Evolutionary conservation across 2,329 filamentous ascomycete species (phyloP).

Genomic region (Arthrobotrys conoides): DNA sequence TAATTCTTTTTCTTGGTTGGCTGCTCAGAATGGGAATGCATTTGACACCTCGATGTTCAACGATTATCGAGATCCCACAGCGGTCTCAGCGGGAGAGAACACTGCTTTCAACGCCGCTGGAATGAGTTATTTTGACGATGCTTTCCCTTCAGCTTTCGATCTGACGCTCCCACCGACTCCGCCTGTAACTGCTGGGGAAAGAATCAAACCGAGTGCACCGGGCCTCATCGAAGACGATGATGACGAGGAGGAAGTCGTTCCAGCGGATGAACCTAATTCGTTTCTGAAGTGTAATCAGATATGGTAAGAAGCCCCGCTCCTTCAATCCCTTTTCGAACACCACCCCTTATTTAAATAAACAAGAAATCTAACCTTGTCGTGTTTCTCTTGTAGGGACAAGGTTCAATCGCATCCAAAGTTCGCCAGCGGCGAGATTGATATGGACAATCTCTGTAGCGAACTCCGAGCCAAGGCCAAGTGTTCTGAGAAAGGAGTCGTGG

Average conservation of each 20-base stretch:
- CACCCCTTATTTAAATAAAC: slow-evolving; percentile 53
- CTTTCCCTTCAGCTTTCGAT: slow-evolving; percentile 78
- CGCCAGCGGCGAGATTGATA: slow-evolving; percentile 90
- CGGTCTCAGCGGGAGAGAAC: slow-evolving; percentile 68
- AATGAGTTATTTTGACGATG: slow-evolving; percentile 79
- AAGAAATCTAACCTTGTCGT: slow-evolving; percentile 54
- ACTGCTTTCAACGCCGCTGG: slow-evolving; percentile 81
- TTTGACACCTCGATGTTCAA: slow-evolving; percentile 94
- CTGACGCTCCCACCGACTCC: slow-evolving; percentile 86
- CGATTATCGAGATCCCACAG: slow-evolving; percentile 90
- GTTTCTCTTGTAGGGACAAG: slow-evolving; percentile 78
- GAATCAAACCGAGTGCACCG: slow-evolving; percentile 61
- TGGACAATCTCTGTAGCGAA: slow-evolving; percentile 92
- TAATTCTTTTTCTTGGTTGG: slow-evolving; percentile 67
- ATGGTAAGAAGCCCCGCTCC: slow-evolving; percentile 76
- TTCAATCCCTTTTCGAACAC: slow-evolving; percentile 4
- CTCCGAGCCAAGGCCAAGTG: slow-evolving; percentile 96
- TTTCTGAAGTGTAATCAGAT: slow-evolving; percentile 90
- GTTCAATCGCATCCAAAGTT: slow-evolving; percentile 73
- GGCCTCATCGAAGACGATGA: slow-evolving; percentile 72
- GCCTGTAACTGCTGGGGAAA: slow-evolving; percentile 68
- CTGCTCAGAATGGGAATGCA: slow-evolving; percentile 74
- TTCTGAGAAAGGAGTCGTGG: slow-evolving; percentile 88
- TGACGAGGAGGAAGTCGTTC: slow-evolving; percentile 76
- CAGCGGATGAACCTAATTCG: slow-evolving; percentile 74